phyloP scores from a whole-genome alignment of 2,329 filamentous ascomycete species.

The Fusarium austroafricanum region DNA sequence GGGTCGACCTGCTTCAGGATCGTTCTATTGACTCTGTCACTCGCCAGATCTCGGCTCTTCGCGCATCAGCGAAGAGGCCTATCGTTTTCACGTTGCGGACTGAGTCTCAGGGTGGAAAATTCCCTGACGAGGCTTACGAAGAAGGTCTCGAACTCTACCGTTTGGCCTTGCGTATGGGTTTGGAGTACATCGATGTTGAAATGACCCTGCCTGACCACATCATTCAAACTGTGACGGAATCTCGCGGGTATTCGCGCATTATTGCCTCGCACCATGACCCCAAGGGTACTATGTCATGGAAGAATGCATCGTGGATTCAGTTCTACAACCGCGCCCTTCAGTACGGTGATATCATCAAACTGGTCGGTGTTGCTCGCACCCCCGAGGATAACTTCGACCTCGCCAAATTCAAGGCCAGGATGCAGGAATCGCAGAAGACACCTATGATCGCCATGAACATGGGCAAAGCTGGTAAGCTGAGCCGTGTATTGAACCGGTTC shows the following conservation, averaged over 20 bases:
- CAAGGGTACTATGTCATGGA: slow-evolving; percentile 82
- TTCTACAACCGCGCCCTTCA: slow-evolving; percentile 91
- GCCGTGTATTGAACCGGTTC: slow-evolving; percentile 89
- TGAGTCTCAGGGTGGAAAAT: slow-evolving; percentile 85
- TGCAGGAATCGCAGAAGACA: slow-evolving; percentile 77
- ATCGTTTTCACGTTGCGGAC: slow-evolving; percentile 95
- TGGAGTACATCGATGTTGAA: slow-evolving; percentile 94
- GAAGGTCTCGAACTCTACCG: slow-evolving; percentile 80
- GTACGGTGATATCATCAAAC: slow-evolving; percentile 93
- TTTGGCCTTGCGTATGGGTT: slow-evolving; percentile 82
- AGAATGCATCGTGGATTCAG: slow-evolving; percentile 89
- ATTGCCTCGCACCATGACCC: slow-evolving; percentile 98
- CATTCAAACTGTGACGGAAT: slow-evolving; percentile 73
- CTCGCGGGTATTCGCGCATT: slow-evolving; percentile 79
- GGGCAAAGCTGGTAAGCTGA: slow-evolving; percentile 87
- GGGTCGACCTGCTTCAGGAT: slow-evolving; percentile 90
- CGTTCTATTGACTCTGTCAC: slow-evolving; percentile 80
- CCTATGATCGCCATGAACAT: slow-evolving; percentile 97
- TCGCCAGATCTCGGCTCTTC: slow-evolving; percentile 82
- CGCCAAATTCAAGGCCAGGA: slow-evolving; percentile 82
- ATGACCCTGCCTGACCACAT: slow-evolving; percentile 85
- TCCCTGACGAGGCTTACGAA: slow-evolving; percentile 80
- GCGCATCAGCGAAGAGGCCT: slow-evolving; percentile 77
- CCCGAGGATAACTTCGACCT: slow-evolving; percentile 90
- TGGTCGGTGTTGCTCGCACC: slow-evolving; percentile 81